A percentile compares a stretch with the other conserved stretches of the same genome.
These are phyloP conservation scores for Quercus lobata DNA, from an alignment of 331 rosid genomes.

Conservation along the genomic window DNA sequence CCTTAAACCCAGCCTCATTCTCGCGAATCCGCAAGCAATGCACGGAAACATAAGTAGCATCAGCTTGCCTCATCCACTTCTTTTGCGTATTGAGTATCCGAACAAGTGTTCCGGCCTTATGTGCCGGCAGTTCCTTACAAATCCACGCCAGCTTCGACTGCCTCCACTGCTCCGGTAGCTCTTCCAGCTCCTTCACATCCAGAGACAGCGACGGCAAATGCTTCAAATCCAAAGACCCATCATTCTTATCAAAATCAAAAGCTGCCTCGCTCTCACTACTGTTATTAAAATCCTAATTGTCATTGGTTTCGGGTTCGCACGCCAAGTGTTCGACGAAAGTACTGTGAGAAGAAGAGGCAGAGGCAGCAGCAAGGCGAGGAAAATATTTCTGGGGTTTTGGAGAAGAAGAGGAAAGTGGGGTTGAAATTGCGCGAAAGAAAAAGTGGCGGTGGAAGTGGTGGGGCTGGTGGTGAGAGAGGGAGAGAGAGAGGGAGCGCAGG, in stretches of 20 bases:
- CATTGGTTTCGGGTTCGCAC: slow-evolving; percentile 16
- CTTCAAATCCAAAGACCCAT: slow-evolving; percentile 27
- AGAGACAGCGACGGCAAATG: slow-evolving; percentile 31
- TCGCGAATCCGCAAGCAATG: slow-evolving; percentile 78
- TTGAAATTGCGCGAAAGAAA: background rate
- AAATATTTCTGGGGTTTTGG: background rate
- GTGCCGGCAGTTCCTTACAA: slow-evolving; percentile 48
- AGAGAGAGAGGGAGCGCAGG: slow-evolving; percentile 30
- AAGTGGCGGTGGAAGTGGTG: slow-evolving; percentile 10
- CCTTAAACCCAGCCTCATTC: slow-evolving; percentile 65
- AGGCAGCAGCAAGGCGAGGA: background rate
- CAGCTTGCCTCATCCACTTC: slow-evolving; percentile 82
- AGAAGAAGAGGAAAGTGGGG: background rate
- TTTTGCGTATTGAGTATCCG: slow-evolving; percentile 69
- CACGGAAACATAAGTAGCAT: slow-evolving; percentile 50
- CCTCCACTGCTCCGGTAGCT: slow-evolving; percentile 59
- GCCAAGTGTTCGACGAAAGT: slow-evolving; percentile 29
- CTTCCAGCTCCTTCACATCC: slow-evolving; percentile 41
- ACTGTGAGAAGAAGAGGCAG: slow-evolving; percentile 2
- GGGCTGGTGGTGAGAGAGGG: slow-evolving; percentile 11
- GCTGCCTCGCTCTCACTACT: slow-evolving; percentile 10
- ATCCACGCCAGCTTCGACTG: slow-evolving; percentile 56
- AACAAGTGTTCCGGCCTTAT: slow-evolving; percentile 34
- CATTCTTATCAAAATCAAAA: slow-evolving; percentile 25
- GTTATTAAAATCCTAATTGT: slow-evolving; percentile 14